Percentiles rank a stretch among this genome's conserved stretches.
Conservation (phyloP, 2,329 filamentous ascomycete genomes). For the Teratosphaeria nubilosa region DNA sequence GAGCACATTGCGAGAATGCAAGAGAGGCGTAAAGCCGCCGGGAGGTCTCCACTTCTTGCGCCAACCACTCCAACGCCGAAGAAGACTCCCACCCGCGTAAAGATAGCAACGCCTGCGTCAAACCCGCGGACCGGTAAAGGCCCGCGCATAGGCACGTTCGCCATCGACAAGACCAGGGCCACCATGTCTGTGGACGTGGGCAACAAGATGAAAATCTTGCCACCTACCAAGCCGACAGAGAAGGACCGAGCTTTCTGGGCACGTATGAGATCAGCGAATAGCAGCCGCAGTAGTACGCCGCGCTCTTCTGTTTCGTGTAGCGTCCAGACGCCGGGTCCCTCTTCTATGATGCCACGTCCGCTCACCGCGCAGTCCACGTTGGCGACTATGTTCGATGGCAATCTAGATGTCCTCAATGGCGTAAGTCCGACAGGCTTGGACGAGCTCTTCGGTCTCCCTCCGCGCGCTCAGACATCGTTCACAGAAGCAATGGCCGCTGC, state of each 20-base stretch:
- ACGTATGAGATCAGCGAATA: conserved; percentile 16
- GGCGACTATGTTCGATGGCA: conserved; percentile 24
- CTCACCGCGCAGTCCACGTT: conserved; percentile 26
- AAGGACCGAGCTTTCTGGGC: conserved; percentile 23
- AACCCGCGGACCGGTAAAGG: conserved; percentile 10
- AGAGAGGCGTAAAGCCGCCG: conserved; percentile 12
- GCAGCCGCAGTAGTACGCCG: conserved; percentile 22
- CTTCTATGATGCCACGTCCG: conserved; percentile 8
- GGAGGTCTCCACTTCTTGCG: conserved; percentile 7
- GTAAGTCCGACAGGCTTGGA: conserved; percentile 43
- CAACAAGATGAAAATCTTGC: conserved; percentile 11
- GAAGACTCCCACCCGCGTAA: neutral
- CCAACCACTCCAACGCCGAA: conserved; percentile 12
- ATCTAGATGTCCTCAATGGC: conserved; percentile 57
- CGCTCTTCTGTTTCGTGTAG: conserved; percentile 16
- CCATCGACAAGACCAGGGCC: conserved; percentile 17
- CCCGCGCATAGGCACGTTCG: conserved; percentile 17
- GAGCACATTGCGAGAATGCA: conserved; percentile 14
- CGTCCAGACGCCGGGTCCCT: conserved; percentile 7
- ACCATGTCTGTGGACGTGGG: conserved; percentile 11
- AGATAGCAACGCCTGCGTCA: conserved; percentile 1
- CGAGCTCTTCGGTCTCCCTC: conserved; percentile 28
- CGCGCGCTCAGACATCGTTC: conserved; percentile 39
- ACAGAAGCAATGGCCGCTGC: conserved; percentile 39
- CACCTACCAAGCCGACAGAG: conserved; percentile 10